Evolutionary conservation across 495 filamentous ascomycete genomes (phyloP), one percentile per base, ranked within the genome.

Genomic region (Aspergillus diversus): DNA sequence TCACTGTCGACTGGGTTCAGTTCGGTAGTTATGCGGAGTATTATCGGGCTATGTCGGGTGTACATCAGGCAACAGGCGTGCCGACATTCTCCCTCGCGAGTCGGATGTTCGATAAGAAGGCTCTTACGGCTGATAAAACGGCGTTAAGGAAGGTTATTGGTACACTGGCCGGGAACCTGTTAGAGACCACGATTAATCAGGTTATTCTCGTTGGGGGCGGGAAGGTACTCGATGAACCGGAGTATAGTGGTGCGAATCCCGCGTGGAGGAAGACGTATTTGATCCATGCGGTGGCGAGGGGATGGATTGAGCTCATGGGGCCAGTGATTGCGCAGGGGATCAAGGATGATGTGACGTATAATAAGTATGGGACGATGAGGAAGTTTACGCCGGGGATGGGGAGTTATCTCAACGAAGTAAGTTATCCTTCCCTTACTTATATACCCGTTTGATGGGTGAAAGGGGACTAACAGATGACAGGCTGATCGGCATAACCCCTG

Each of bases 261-360:
- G 78, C 79, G 12, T 84, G 81, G 80, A 66, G 80, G 17, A 71
- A 63, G 11, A 68, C 72, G 9, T 78, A 80, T 51, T 61, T 80
- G 33, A 69, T 81, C 63, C 64, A 73, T 42, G 67, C 73, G n/a
- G 72, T 80, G 7, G 69, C 73, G 8, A 67, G 76, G 0, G 61
- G 72, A 6, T 82, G 78, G 77, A 27, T 57, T 4, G 33, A 50
- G 27, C 4, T 17, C 9, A 69, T 77, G 42, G 74, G 77, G 27
- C 71, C 77, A 1, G 71, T 71, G 21, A 65, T 73, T 15, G 78
- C 78, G 32, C 63, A 77, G 43, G 70, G 67, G 9, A 72, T 77
- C 57, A 78, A 76, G 60, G 61, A 75, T 31, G 79, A 80, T 58
- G 73, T 86, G 33, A 86, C 83, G 4, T 75, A 80, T 49, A 79